These are phyloP conservation scores for Blastobotrys indianensis DNA, from an alignment of 1,139 yeast species.

Conservation along the genomic window DNA sequence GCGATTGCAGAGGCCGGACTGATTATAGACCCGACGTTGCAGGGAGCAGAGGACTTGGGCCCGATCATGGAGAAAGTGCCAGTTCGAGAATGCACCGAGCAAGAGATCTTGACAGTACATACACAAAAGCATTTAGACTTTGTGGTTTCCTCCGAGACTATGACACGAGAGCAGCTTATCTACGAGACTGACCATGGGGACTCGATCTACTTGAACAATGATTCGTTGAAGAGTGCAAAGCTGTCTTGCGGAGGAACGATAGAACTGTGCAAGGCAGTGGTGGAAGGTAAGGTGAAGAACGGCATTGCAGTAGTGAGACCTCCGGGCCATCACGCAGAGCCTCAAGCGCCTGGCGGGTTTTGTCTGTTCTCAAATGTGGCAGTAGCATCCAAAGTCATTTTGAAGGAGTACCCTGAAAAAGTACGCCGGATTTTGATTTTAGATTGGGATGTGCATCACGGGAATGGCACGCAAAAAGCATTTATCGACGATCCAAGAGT, in stretches of 20 bases:
- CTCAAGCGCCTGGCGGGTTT: conserved; percentile 94
- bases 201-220: conserved; percentile 91
- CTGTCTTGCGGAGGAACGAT: conserved; percentile 96
- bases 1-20: conserved; percentile 91
- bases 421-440: conserved; percentile 76
- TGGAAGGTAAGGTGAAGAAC: conserved; percentile 87
- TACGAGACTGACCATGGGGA: conserved; percentile 90
- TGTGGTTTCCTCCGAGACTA: conserved; percentile 66
- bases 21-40: conserved; percentile 70
- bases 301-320: conserved; percentile 95
- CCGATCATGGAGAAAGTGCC: conserved; percentile 84
- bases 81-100: conserved; percentile 79
- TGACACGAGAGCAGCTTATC: conserved; percentile 72
- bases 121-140: conserved; percentile 72
- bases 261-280: conserved; percentile 92
- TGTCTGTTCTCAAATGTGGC: conserved; percentile 96
- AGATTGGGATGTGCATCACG: conserved; percentile 99
- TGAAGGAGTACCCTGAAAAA: conserved; percentile 79
- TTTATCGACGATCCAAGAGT: conserved; percentile 87
- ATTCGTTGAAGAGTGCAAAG: conserved; percentile 79
- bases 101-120: conserved; percentile 84
- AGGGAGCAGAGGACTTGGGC: conserved; percentile 82
- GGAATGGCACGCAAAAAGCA: conserved; percentile 95
- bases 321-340: conserved; percentile 99
- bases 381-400: conserved; percentile 85